Evolutionary conservation across 371 early-diverging fungal species (phyloP).

Genomic region (Umbelopsis sp.): DNA sequence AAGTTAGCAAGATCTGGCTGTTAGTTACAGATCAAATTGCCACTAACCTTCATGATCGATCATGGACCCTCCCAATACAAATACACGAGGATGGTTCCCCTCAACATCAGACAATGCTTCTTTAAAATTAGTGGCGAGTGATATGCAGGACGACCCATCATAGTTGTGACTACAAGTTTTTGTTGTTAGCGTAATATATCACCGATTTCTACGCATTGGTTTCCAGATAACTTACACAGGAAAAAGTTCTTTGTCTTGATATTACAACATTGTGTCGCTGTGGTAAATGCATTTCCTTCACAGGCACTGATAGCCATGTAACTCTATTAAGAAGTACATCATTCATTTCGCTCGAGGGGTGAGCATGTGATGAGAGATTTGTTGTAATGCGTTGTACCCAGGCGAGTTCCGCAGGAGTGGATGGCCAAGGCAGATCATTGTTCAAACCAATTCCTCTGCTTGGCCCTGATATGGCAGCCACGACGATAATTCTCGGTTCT

Average conservation of each 20-base stretch:
- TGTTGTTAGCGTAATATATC: not conserved
- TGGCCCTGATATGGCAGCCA: slow-evolving; percentile 67
- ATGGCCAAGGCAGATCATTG: slow-evolving; percentile 78
- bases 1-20: not conserved
- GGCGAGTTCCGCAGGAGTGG: slow-evolving; percentile 75
- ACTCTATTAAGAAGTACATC: slow-evolving; percentile 88
- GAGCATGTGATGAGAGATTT: slow-evolving; percentile 29
- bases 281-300: slow-evolving; percentile 70
- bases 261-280: slow-evolving; percentile 86
- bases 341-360: slow-evolving; percentile 49
- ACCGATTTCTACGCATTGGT: not conserved
- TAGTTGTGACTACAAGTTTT: slow-evolving; percentile 12
- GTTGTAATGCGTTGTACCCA: slow-evolving; percentile 78
- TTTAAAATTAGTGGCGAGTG: slow-evolving; percentile 37
- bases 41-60: slow-evolving; percentile 44
- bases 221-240: slow-evolving; percentile 43
- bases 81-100: slow-evolving; percentile 38
- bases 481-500: slow-evolving; percentile 87
- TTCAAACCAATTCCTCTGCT: slow-evolving; percentile 77
- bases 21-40: not conserved
- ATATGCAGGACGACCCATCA: slow-evolving; percentile 21
- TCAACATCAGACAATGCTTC: slow-evolving; percentile 30
- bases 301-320: slow-evolving; percentile 89
- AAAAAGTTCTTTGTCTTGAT: slow-evolving; percentile 58
- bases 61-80: slow-evolving; percentile 68